Evolutionary conservation across 1,139 yeast genomes (phyloP).

Genomic region (Geotrichum reessii): DNA sequence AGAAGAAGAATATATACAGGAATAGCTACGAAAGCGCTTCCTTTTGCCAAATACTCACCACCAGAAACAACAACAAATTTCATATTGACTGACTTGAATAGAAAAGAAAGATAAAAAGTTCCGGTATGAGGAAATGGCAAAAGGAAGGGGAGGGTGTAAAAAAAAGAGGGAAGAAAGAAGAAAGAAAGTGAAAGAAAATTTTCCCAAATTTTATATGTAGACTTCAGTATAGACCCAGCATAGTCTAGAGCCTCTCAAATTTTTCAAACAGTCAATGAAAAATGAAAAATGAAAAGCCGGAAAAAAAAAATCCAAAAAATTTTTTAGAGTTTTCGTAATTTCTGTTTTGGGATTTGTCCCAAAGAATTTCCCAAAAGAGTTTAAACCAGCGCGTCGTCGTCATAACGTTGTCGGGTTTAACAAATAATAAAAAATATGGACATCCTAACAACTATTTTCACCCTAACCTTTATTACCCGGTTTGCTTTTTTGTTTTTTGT

Average conservation of each 20-base stretch:
- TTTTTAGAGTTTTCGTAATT: neutral
- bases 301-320: neutral
- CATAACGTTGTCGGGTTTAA: neutral
- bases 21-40: conserved; percentile 12
- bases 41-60: conserved; percentile 40
- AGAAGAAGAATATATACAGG: neutral
- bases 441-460: neutral
- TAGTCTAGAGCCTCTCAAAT: too few species aligned
- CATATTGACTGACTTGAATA: conserved; percentile 44
- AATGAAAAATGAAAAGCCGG: neutral
- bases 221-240: too few species aligned
- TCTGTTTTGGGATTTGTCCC: neutral
- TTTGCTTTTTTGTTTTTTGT: neutral
- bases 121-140: conserved; percentile 17
- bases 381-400: neutral
- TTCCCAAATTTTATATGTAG: neutral
- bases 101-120: conserved; percentile 7
- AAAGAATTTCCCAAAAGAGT: neutral
- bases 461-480: neutral
- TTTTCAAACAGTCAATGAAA: too few species aligned
- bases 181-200: conserved; percentile 6
- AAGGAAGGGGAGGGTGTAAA: conserved; percentile 15
- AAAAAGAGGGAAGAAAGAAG: neutral
- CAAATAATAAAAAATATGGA: neutral
- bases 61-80: conserved; percentile 99